These are phyloP conservation scores for Trichoderma atroviride DNA, from an alignment of 2,329 filamentous ascomycete genomes.

Conservation along the genomic window DNA sequence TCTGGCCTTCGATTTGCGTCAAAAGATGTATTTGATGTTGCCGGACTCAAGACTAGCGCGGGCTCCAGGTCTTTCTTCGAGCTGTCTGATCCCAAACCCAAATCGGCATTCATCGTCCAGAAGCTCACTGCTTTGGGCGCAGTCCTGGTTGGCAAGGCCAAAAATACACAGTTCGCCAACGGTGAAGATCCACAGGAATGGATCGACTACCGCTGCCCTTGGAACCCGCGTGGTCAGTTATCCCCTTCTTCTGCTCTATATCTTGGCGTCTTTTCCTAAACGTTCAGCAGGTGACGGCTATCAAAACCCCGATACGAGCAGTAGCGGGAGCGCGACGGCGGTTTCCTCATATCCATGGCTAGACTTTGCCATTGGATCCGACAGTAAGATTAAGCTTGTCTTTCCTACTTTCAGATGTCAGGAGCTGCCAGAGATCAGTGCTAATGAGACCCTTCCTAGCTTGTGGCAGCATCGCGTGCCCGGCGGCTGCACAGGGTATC, in stretches of 20 bases:
- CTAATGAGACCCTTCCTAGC: too few relatives aligned
- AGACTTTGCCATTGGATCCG: slow-evolving; percentile 3
- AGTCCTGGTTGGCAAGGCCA: neutral
- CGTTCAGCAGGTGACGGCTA: neutral
- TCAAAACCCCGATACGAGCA: slow-evolving; percentile 3
- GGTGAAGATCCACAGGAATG: slow-evolving; percentile 2
- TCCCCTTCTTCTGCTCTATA: neutral
- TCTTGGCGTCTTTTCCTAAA: too few relatives aligned
- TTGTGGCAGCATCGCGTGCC: too few relatives aligned
- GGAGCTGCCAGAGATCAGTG: too few relatives aligned
- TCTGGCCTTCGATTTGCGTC: neutral
- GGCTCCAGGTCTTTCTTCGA: slow-evolving; percentile 1
- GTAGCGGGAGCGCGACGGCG: slow-evolving; percentile 1
- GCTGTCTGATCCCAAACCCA: neutral
- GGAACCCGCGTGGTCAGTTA: slow-evolving; percentile 1
- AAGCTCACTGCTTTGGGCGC: neutral
- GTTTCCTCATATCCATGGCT: neutral
- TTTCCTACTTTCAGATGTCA: neutral
- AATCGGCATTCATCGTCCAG: slow-evolving; percentile 2
- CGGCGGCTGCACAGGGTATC: neutral
- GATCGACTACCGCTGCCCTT: neutral
- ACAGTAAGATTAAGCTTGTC: neutral
- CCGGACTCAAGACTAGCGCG: neutral
- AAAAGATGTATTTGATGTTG: neutral
- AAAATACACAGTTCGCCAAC: slow-evolving; percentile 1